Evolutionary conservation across 2,329 filamentous ascomycete genomes (phyloP).

Genomic region (Coleophoma crateriformis): DNA sequence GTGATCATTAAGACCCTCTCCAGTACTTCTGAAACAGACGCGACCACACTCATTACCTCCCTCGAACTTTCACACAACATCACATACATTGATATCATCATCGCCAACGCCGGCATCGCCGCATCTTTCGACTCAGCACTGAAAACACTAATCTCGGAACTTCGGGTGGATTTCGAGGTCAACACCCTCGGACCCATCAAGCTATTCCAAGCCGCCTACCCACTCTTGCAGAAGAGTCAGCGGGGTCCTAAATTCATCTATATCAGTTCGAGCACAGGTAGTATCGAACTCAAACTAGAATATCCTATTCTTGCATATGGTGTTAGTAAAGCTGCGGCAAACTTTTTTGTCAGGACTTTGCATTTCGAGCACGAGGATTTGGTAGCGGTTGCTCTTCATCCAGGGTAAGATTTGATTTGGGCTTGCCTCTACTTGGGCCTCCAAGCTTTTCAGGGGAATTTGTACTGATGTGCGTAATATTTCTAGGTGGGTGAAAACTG

Average conservation of each 20-base stretch:
- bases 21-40: conserved; percentile 21
- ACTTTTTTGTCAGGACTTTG: conserved; percentile 30
- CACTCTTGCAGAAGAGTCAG: conserved; percentile 29
- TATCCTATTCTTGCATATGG: conserved; percentile 32
- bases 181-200: conserved; percentile 38
- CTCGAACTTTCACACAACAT: conserved; percentile 23
- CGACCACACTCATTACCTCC: conserved; percentile 11
- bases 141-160: conserved; percentile 26
- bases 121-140: conserved; percentile 23
- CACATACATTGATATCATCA: conserved; percentile 38
- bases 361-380: conserved; percentile 31
- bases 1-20: conserved; percentile 39
- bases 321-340: conserved; percentile 33
- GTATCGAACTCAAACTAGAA: conserved; percentile 13
- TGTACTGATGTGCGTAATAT: neutral
- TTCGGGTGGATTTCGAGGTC: conserved; percentile 31
- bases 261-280: conserved; percentile 24
- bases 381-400: conserved; percentile 24
- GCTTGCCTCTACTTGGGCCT: neutral
- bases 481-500: conserved; percentile 32
- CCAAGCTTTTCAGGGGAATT: no score
- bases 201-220: conserved; percentile 37
- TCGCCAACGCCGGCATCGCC: conserved; percentile 43
- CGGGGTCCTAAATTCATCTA: conserved; percentile 30
- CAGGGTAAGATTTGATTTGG: conserved; percentile 14